Percentiles rank a stretch among this genome's conserved stretches.
phyloP scores from a whole-genome alignment of 1,284 basidiomycete genomes.

The Blastosporella zonata region DNA sequence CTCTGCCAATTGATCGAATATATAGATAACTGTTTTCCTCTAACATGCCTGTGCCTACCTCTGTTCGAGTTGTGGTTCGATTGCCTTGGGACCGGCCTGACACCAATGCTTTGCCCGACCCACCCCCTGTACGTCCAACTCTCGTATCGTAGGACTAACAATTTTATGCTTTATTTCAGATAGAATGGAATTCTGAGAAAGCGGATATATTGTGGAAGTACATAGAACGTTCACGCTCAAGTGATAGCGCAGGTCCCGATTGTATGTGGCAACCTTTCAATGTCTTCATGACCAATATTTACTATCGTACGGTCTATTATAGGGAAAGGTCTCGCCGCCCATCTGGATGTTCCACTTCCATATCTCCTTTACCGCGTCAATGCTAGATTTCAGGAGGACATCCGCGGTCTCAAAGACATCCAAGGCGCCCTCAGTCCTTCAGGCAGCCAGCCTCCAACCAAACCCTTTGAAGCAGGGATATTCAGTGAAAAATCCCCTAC shows the following conservation, averaged over 20 bases:
- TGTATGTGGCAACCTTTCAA: slow-evolving; percentile 47
- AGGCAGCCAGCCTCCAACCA: slow-evolving; percentile 30
- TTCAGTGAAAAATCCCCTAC: slow-evolving; percentile 30
- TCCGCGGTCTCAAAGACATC: slow-evolving; percentile 70
- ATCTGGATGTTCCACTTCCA: slow-evolving; percentile 73
- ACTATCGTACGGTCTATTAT: slow-evolving; percentile 3
- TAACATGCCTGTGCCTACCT: slow-evolving; percentile 27
- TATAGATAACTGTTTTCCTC: neutral
- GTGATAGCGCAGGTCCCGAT: slow-evolving; percentile 66
- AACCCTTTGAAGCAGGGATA: slow-evolving; percentile 31
- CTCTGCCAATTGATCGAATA: neutral
- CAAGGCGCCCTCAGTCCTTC: slow-evolving; percentile 52
- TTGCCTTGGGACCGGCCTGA: slow-evolving; percentile 75
- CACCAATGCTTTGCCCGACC: slow-evolving; percentile 51
- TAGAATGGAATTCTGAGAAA: slow-evolving; percentile 79
- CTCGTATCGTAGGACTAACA: neutral
- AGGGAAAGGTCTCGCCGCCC: slow-evolving; percentile 81
- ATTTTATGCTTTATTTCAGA: slow-evolving; percentile 36
- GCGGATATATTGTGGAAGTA: slow-evolving; percentile 81
- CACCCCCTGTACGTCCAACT: slow-evolving; percentile 54
- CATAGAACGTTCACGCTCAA: slow-evolving; percentile 69
- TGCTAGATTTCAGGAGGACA: slow-evolving; percentile 75
- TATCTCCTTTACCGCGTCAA: slow-evolving; percentile 79
- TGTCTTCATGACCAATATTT: slow-evolving; percentile 6
- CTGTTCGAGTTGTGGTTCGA: slow-evolving; percentile 69